phyloP scores from a whole-genome alignment of 768 basidiomycete species.

The Pisolithus marmoratus region DNA sequence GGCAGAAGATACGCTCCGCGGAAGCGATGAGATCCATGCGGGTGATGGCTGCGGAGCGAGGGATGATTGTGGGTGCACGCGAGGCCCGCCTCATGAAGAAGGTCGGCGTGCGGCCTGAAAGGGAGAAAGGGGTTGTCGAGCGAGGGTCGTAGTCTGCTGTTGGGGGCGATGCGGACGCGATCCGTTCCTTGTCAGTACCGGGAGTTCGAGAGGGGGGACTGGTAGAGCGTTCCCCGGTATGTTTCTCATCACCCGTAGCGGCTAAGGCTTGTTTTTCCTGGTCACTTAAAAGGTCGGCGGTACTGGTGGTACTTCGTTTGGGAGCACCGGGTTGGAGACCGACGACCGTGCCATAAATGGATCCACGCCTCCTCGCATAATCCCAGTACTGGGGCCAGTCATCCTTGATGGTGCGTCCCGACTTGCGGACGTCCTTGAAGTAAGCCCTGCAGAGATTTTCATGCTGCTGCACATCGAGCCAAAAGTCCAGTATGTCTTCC shows the following conservation, averaged over 20 bases:
- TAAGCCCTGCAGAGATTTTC: constrained; percentile 98
- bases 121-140: constrained; percentile 75
- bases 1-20: constrained; percentile 93
- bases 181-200: constrained; percentile 29
- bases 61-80: constrained; percentile 90
- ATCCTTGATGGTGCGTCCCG: constrained; percentile 85
- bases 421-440: constrained; percentile 97
- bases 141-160: constrained; percentile 50
- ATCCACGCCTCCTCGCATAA: constrained; percentile 85
- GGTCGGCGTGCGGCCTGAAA: constrained; percentile 69
- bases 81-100: constrained; percentile 75
- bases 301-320: constrained; percentile 81
- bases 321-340: constrained; percentile 56
- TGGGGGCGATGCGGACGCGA: constrained; percentile 42
- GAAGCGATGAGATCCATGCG: constrained; percentile 86
- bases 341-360: constrained; percentile 88
- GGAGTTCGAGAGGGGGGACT: constrained; percentile 50
- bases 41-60: constrained; percentile 84
- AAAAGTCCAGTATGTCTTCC: constrained; percentile 96
- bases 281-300: constrained; percentile 63
- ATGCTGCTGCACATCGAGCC: constrained; percentile 99
- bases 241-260: constrained; percentile 36
- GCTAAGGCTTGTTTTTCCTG: constrained; percentile 66
- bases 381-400: constrained; percentile 99
- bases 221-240: constrained; percentile 49